Evolutionary conservation across 768 basidiomycete species (phyloP).

Genomic region (Pisolithus tinctorius): DNA sequence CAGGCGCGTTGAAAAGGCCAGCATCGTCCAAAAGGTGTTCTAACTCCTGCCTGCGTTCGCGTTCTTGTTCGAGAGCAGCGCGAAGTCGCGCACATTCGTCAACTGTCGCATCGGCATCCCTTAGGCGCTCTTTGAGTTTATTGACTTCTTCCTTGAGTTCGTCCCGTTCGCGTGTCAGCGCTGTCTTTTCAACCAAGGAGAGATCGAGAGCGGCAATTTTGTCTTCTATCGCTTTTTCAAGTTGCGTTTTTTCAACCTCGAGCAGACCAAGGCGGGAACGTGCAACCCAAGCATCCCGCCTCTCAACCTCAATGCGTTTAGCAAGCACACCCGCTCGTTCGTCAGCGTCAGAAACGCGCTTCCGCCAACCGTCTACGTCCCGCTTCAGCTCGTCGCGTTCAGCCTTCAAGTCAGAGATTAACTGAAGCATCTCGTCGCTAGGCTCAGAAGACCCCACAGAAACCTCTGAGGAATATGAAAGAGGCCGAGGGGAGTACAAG

Average conservation of each 20-base stretch:
- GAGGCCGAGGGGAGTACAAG: conserved; percentile 37
- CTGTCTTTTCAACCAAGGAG: conserved; percentile 20
- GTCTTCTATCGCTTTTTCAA: conserved; percentile 43
- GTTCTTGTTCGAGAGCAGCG: conserved; percentile 33
- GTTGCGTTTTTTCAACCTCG: conserved; percentile 57
- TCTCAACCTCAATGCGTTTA: conserved; percentile 67
- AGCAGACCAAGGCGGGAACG: conserved; percentile 61
- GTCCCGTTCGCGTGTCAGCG: conserved; percentile 22
- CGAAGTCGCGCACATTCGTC: conserved; percentile 23
- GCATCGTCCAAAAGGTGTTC: conserved; percentile 46
- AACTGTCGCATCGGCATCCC: conserved; percentile 19
- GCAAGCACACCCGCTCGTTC: conserved; percentile 59
- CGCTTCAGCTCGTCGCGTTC: conserved; percentile 86
- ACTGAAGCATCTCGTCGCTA: conserved; percentile 70
- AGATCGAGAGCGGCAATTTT: conserved; percentile 25
- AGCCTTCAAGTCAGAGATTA: conserved; percentile 72
- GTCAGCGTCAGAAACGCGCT: conserved; percentile 70
- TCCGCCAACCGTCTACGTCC: conserved; percentile 85
- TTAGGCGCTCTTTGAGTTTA: conserved; percentile 25
- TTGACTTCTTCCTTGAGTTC: conserved; percentile 22
- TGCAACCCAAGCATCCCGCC: conserved; percentile 80
- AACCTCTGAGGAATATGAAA: conserved; percentile 44
- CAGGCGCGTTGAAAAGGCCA: conserved; percentile 41
- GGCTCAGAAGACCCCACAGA: conserved; percentile 39
- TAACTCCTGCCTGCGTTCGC: conserved; percentile 37